These are phyloP conservation scores for Bipolaris victoriae DNA, from an alignment of 2,329 filamentous ascomycete genomes.

Conservation along the genomic window DNA sequence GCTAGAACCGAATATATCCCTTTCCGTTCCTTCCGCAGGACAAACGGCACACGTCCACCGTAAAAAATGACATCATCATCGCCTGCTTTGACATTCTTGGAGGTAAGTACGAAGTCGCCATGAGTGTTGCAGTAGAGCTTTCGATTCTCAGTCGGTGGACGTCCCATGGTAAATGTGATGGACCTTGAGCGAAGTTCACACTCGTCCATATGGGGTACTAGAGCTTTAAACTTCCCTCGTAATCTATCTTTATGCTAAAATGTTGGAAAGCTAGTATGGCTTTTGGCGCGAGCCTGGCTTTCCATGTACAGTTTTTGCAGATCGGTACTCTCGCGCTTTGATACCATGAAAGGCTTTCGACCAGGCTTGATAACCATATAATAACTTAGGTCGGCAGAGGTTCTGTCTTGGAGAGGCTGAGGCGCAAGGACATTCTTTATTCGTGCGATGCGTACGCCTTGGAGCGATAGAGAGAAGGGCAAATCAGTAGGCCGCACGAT, in stretches of 20 bases:
- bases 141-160: background rate
- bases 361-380: background rate
- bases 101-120: background rate
- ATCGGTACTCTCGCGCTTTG: background rate
- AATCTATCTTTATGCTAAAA: background rate
- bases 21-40: background rate
- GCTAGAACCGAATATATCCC: background rate
- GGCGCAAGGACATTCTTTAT: background rate
- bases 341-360: background rate
- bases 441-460: background rate
- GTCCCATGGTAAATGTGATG: background rate
- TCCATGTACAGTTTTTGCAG: background rate
- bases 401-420: background rate
- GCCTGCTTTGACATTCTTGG: background rate
- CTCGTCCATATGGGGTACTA: background rate
- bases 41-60: constrained; percentile 2
- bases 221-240: background rate
- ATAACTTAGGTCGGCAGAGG: background rate
- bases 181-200: background rate
- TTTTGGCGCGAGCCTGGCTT: background rate
- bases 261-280: background rate
- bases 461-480: background rate
- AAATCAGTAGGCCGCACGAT: background rate
- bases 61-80: background rate
- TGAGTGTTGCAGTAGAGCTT: background rate